Evolutionary conservation across 352 stramenopile species (phyloP), one percentile per base, ranked within the genome.

Genomic region (Thraustochytrium sp.): DNA sequence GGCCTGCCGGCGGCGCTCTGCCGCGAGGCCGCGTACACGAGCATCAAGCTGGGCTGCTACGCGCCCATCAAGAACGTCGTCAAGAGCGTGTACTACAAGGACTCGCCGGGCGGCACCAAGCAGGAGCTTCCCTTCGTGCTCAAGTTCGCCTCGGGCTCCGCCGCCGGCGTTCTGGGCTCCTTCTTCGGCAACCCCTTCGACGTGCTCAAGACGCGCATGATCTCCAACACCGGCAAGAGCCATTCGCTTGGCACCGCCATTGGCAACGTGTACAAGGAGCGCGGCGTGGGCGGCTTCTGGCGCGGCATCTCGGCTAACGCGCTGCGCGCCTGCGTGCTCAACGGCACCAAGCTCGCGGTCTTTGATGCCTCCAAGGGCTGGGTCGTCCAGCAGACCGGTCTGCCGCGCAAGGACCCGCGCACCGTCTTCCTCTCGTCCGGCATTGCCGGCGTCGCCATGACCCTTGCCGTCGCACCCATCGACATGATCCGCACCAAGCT

Each of bases 371-470:
- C 76, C 82, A 86, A 86, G 74, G 87, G 86, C 75, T 86, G 86
- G 31, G 88, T 93, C 29, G 88, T 91, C 3, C 53, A 86, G 16
- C 51, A 77, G 11, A 91, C 88, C 21, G 88, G 89, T 44, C 84
- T 86, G 29, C 61, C 82, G 8, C 88, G 88, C 46, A 86, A 48
- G 11, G 87, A 88, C 29, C 53, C 91, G 4, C 53, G 85, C 13
- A 90, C 88, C 54, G 85, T 90, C 76, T 91, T 91, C 72, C 84
- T 88, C 63, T 87, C 88, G 2, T 87, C 89, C 31, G 86, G 89
- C 36, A 82, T 83, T 37, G 90, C 90, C 40, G 90, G 90, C 65
- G 92, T 93, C 73, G 92, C 92, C 86, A 93, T 93, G 90, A 92
- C 90, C 48, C 89, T 87, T 49, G 92, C 90, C 44, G 90, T 94